Percentiles rank a stretch among this genome's conserved stretches.
Evolutionary conservation across 2,329 filamentous ascomycete species (phyloP).

Genomic region (Exophiala oligosperma): DNA sequence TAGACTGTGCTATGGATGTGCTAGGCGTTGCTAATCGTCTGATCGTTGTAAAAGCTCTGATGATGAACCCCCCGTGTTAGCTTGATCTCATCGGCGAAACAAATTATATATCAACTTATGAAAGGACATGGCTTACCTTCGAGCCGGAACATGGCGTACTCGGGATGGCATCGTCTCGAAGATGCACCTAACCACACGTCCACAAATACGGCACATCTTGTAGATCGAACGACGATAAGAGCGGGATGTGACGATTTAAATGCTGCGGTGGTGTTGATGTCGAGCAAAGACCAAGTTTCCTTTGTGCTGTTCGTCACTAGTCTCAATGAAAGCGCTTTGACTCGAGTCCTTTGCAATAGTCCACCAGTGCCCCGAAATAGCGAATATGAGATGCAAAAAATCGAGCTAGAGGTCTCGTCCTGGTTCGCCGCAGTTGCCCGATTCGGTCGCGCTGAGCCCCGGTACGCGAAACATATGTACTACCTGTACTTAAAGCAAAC

Average conservation of each 20-base stretch:
- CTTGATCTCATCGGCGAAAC: neutral
- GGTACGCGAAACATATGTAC: neutral
- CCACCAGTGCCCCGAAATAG: neutral
- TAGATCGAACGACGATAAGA: neutral
- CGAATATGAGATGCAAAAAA: neutral
- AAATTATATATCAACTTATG: neutral
- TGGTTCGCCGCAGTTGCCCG: constrained; percentile 2
- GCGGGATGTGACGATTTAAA: neutral
- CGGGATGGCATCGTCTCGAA: constrained; percentile 31
- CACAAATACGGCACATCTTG: constrained; percentile 31
- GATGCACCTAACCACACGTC: constrained; percentile 29
- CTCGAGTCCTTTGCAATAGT: too few relatives aligned
- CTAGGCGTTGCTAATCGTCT: constrained; percentile 11
- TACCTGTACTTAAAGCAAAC: neutral
- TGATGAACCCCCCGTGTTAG: neutral
- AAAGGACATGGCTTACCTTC: constrained; percentile 16
- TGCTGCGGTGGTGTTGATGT: neutral
- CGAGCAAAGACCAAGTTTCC: neutral
- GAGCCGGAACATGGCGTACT: constrained; percentile 20
- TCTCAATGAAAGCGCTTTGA: neutral
- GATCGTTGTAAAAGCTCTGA: constrained; percentile 26
- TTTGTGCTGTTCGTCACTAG: neutral
- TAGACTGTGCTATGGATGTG: neutral
- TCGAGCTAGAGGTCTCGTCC: neutral
- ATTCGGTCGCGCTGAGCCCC: neutral